phyloP scores from a whole-genome alignment of 495 filamentous ascomycete species.

The Penicillium psychrofluorescens region DNA sequence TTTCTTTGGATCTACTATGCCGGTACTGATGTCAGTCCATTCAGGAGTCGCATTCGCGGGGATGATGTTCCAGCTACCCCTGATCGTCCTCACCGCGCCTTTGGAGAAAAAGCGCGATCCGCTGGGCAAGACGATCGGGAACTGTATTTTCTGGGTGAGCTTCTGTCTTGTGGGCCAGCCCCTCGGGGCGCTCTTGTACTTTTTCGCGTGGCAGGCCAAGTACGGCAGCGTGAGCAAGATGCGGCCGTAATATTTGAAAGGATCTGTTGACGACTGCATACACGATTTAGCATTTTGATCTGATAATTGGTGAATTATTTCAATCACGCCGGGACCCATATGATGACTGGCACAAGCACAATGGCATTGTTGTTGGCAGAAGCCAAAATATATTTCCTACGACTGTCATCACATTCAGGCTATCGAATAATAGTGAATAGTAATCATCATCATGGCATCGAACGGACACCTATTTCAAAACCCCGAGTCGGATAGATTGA shows the following conservation, averaged over 20 bases:
- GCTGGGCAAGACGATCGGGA: slow-evolving; percentile 70
- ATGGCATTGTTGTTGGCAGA: too few species aligned
- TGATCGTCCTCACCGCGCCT: slow-evolving; percentile 72
- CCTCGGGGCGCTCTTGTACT: slow-evolving; percentile 81
- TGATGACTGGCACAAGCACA: not conserved
- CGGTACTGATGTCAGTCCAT: slow-evolving; percentile 4
- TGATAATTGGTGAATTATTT: not conserved
- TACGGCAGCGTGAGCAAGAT: slow-evolving; percentile 66
- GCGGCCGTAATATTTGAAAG: not conserved
- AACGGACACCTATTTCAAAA: too few species aligned
- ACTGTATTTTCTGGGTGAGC: slow-evolving; percentile 89
- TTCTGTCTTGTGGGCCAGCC: slow-evolving; percentile 95
- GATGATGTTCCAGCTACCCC: slow-evolving; percentile 87
- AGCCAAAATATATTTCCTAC: too few species aligned
- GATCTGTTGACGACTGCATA: too few species aligned
- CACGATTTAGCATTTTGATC: too few species aligned
- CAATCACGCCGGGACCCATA: too few species aligned
- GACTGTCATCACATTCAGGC: too few species aligned
- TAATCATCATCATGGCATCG: too few species aligned
- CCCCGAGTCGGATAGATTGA: slow-evolving; percentile 5
- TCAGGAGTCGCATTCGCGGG: slow-evolving; percentile 83
- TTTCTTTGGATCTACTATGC: not conserved
- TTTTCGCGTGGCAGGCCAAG: slow-evolving; percentile 98
- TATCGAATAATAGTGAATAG: too few species aligned
- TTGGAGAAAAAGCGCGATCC: slow-evolving; percentile 71